Percentiles rank a stretch among this genome's conserved stretches.
Conservation (phyloP, 2,329 filamentous ascomycete species). For the Fusarium proliferatum region DNA sequence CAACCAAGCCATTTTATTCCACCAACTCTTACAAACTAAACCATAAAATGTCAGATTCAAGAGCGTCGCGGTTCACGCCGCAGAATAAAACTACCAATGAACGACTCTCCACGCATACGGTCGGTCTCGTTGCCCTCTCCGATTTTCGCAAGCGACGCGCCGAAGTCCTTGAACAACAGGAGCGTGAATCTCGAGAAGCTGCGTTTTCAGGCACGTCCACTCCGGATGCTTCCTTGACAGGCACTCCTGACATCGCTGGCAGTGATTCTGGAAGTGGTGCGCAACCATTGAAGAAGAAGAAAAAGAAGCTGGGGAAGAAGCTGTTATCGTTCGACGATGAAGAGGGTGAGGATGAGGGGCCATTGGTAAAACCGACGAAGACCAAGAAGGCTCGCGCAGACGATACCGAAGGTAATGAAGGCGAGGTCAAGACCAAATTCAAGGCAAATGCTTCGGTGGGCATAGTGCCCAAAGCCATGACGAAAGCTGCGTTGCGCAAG, state of each 20-base stretch:
- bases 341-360: conserved; percentile 69
- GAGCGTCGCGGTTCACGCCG: conserved; percentile 73
- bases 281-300: conserved; percentile 48
- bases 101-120: conserved; percentile 84
- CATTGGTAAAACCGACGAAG: conserved; percentile 46
- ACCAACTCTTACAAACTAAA: not conserved
- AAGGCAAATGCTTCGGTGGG: conserved; percentile 71
- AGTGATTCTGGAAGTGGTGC: conserved; percentile 48
- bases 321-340: conserved; percentile 75
- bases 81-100: conserved; percentile 83
- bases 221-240: conserved; percentile 61
- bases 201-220: conserved; percentile 60
- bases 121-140: conserved; percentile 89
- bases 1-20: conserved; percentile 1
- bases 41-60: conserved; percentile 55
- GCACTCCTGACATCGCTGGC: conserved; percentile 58
- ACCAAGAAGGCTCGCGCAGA: conserved; percentile 52
- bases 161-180: conserved; percentile 91
- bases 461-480: conserved; percentile 73
- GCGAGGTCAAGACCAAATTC: conserved; percentile 58
- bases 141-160: conserved; percentile 97
- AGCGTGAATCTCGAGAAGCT: conserved; percentile 78
- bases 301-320: conserved; percentile 58
- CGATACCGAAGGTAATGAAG: conserved; percentile 45
- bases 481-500: conserved; percentile 79